These are phyloP conservation scores for Phialocephala subalpina DNA, from an alignment of 2,329 filamentous ascomycete species.

Conservation along the genomic window DNA sequence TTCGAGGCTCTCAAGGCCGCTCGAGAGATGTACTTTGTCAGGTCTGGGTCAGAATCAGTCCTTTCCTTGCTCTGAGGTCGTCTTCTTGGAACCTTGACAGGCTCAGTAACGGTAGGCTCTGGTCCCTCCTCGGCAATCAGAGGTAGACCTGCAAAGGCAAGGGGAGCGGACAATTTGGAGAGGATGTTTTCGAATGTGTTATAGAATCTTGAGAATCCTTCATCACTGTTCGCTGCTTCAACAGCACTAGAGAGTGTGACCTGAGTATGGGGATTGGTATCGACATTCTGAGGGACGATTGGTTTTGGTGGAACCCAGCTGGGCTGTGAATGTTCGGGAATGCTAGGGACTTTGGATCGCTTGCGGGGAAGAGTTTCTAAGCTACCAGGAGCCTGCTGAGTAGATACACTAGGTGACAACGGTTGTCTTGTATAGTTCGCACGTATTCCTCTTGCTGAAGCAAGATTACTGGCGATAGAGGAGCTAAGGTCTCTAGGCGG, in stretches of 20 bases:
- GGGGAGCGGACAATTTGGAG: slow-evolving; percentile 85
- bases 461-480: slow-evolving; percentile 88
- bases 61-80: slow-evolving; percentile 40
- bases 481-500: slow-evolving; percentile 75
- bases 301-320: slow-evolving; percentile 59
- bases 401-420: slow-evolving; percentile 75
- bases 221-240: slow-evolving; percentile 58
- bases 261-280: slow-evolving; percentile 41
- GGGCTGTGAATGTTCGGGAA: slow-evolving; percentile 62
- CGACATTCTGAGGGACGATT: slow-evolving; percentile 39
- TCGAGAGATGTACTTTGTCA: slow-evolving; percentile 83
- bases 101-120: slow-evolving; percentile 43
- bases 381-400: slow-evolving; percentile 76
- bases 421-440: slow-evolving; percentile 71
- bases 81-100: slow-evolving; percentile 48
- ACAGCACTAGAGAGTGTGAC: slow-evolving; percentile 44
- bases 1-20: slow-evolving; percentile 83
- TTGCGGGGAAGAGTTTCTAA: slow-evolving; percentile 65
- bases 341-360: slow-evolving; percentile 58
- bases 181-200: slow-evolving; percentile 89
- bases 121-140: slow-evolving; percentile 63
- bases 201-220: slow-evolving; percentile 91
- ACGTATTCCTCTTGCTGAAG: slow-evolving; percentile 83
- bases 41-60: slow-evolving; percentile 69
- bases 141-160: slow-evolving; percentile 93